Evolutionary conservation across 306 rosid genomes (phyloP).

Genomic region (Oxytropis ochrocephala): DNA sequence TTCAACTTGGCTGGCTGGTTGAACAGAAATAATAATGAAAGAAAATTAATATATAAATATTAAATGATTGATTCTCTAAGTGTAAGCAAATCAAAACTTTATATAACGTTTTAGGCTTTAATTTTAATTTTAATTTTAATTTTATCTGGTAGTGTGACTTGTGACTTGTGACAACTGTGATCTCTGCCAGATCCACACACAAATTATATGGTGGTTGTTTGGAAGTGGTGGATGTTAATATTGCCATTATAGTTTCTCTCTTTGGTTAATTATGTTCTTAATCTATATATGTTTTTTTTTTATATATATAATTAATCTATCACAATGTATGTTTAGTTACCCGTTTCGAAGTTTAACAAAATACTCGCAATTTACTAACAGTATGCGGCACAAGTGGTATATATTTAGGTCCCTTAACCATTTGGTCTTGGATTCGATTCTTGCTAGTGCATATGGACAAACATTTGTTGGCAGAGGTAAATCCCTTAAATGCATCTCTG

Average conservation of each 20-base stretch:
- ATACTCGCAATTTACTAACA: too few species aligned
- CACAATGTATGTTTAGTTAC: too few species aligned
- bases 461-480: too few species aligned
- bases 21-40: not conserved
- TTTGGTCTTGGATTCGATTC: too few species aligned
- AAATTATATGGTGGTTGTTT: conserved; percentile 51
- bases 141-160: not conserved
- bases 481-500: too few species aligned
- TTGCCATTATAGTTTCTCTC: conserved; percentile 20
- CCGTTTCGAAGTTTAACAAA: too few species aligned
- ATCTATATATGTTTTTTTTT: too few species aligned
- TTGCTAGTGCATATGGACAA: too few species aligned
- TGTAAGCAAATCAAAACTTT: conserved; percentile 42
- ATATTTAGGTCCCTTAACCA: too few species aligned
- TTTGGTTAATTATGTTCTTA: too few species aligned
- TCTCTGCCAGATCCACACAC: conserved; percentile 38
- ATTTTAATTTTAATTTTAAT: not conserved
- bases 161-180: conserved; percentile 47
- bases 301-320: too few species aligned
- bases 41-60: conserved; percentile 14
- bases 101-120: conserved; percentile 18
- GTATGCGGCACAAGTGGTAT: too few species aligned
- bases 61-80: conserved; percentile 32
- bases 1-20: conserved; percentile 22
- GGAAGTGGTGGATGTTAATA: not conserved